These are phyloP conservation scores for Gleditsia sinensis DNA, from an alignment of 306 rosid species.

Conservation along the genomic window DNA sequence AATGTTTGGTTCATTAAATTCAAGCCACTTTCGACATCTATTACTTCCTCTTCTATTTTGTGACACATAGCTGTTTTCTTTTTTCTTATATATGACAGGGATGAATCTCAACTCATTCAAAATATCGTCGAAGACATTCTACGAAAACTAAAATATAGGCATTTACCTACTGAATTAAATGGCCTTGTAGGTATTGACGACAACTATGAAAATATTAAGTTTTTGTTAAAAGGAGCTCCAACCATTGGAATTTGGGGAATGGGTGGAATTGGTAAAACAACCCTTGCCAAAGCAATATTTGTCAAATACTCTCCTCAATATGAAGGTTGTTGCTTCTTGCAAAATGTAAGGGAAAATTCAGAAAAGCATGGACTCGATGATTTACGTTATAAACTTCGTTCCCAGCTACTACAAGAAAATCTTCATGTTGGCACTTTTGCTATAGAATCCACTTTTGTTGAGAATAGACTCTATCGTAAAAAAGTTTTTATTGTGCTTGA, in stretches of 20 bases:
- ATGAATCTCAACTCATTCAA: not conserved
- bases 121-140: not conserved
- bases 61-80: no score
- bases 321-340: not conserved
- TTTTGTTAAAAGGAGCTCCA: not conserved
- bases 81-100: not conserved
- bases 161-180: not conserved
- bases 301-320: not conserved
- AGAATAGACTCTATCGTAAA: no score
- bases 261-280: not conserved
- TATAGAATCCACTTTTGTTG: no score
- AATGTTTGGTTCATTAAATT: no score
- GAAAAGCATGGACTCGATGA: not conserved
- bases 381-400: no score
- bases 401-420: no score
- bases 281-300: not conserved
- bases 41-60: no score
- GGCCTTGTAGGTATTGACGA: not conserved
- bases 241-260: conserved; percentile 10
- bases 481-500: no score
- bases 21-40: no score
- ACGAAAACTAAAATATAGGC: not conserved
- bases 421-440: no score
- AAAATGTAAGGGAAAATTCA: not conserved
- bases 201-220: not conserved